Evolutionary conservation across 2,329 filamentous ascomycete species (phyloP), one percentile per base, ranked within the genome.

Genomic region (Ophiognomonia clavigignenti-juglandacearum): DNA sequence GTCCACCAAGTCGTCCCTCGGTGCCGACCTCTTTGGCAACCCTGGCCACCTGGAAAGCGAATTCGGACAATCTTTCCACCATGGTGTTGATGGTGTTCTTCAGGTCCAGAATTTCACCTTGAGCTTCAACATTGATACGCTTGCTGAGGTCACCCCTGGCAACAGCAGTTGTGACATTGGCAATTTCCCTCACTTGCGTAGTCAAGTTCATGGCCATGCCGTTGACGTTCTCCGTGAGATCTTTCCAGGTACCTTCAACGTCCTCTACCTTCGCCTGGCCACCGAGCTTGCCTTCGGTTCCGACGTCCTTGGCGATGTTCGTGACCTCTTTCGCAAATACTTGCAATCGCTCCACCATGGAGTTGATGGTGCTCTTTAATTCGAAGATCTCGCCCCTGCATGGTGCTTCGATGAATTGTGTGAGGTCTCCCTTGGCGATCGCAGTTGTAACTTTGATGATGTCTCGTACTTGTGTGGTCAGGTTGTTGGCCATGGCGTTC

Each of bases 31-130:
- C 92, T 64, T 89, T 85, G 40, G 92, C 92, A 55, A 97, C 84
- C 64, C 93, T 91, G 64, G 92, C 96, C 63, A 97, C 92, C 66
- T 97, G 91, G 57, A 93, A 93, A 48, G 92, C 92, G 64, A 97
- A 97, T 38, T 92, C 92, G 57, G 95, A 89, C 37, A 97, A 77
- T 59, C 95, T 90, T 66, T 97, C 92, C 64, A 97, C 93, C 92
- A 97, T 97, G 62, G 88, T 95, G 67, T 97, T 97, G 72, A 97
- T 97, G 7, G 92, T 98, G 60, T 91, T 89, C 71, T 98, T 98
- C 53, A 98, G 74, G 63, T 95, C 88, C 43, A 95, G 71, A 58
- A 98, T 97, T 70, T 98, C 93, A 61, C 92, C 92, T 65, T 90
- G 83, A 44, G 90, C 93, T 58, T 95, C 89, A 54, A 95, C 89